Conservation (phyloP, 2,329 filamentous ascomycete species). For the Fusarium avenaceum region DNA sequence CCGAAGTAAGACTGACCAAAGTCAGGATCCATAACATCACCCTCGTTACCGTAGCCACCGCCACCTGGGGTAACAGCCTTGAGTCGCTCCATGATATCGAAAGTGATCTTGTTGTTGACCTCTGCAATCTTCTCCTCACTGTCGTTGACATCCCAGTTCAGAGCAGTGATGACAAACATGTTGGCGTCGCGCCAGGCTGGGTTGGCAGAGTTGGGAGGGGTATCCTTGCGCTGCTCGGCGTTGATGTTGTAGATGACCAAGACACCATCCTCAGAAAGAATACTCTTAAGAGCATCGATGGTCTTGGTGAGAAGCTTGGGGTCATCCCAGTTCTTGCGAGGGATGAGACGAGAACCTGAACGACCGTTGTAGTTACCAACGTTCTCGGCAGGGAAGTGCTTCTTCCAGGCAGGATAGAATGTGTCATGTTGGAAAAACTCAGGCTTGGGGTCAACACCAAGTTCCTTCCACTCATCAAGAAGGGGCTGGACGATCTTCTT, state of each 20-base stretch:
- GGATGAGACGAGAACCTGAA: slow-evolving; percentile 50
- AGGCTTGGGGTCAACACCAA: slow-evolving; percentile 50
- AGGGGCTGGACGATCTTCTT: slow-evolving; percentile 46
- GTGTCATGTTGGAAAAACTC: slow-evolving; percentile 46
- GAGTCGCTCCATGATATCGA: slow-evolving; percentile 40
- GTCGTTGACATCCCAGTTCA: slow-evolving; percentile 42
- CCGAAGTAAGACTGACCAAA: slow-evolving; percentile 57
- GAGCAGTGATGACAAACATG: slow-evolving; percentile 52
- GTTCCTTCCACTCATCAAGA: slow-evolving; percentile 49
- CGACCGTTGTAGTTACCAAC: slow-evolving; percentile 46
- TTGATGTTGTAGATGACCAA: slow-evolving; percentile 41
- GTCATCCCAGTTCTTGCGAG: slow-evolving; percentile 41
- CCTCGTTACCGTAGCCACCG: slow-evolving; percentile 52
- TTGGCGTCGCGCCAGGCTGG: slow-evolving; percentile 58
- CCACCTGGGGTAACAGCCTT: slow-evolving; percentile 44
- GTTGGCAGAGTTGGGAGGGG: slow-evolving; percentile 55
- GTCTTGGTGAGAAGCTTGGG: slow-evolving; percentile 30
- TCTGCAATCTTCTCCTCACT: slow-evolving; percentile 34
- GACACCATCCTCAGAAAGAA: slow-evolving; percentile 22
- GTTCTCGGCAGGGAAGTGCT: slow-evolving; percentile 45
- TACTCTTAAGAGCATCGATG: slow-evolving; percentile 25
- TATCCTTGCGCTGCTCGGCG: slow-evolving; percentile 39
- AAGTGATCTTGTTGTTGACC: slow-evolving; percentile 47
- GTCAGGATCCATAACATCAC: slow-evolving; percentile 54
- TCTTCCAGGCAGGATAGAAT: slow-evolving; percentile 49